A percentile compares a stretch with the other conserved stretches of the same genome.
Conservation (phyloP, 73 alveolate genomes). For the Blepharisma stoltei region DNA sequence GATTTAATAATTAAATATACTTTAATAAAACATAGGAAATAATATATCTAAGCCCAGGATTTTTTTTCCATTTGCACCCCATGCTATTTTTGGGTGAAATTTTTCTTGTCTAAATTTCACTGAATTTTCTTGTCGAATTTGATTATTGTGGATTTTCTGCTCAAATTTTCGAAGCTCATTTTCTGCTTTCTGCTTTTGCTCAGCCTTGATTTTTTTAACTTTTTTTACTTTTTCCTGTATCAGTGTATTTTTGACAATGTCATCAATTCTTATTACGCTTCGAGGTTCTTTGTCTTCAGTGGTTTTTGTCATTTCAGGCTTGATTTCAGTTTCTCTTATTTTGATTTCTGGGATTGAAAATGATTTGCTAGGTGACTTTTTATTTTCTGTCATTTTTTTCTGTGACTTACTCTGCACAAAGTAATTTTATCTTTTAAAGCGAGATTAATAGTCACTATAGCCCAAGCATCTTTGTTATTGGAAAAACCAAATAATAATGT, state of each 20-base stretch:
- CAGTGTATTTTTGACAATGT: not conserved
- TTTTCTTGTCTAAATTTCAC: not conserved
- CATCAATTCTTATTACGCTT: not conserved
- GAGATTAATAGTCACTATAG: no score
- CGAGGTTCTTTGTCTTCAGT: not conserved
- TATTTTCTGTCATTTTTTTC: no score
- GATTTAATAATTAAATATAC: no score
- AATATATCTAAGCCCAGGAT: not conserved
- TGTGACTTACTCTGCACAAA: no score
- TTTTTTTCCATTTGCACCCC: slow-evolving; percentile 19
- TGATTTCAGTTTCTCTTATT: not conserved
- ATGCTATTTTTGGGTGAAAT: not conserved
- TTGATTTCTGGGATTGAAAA: not conserved
- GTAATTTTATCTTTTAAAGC: no score
- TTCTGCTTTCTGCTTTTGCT: not conserved
- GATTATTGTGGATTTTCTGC: not conserved
- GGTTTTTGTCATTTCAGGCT: not conserved
- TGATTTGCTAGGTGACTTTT: no score
- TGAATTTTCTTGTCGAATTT: slow-evolving; percentile 13
- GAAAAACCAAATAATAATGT: no score
- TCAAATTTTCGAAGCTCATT: not conserved
- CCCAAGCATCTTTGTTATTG: no score
- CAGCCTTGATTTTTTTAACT: not conserved
- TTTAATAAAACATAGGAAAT: no score
- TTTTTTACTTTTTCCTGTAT: not conserved